Evolutionary conservation across 164 flowering plant genomes (phyloP).

Genomic region (Umbilicus rupestris): DNA sequence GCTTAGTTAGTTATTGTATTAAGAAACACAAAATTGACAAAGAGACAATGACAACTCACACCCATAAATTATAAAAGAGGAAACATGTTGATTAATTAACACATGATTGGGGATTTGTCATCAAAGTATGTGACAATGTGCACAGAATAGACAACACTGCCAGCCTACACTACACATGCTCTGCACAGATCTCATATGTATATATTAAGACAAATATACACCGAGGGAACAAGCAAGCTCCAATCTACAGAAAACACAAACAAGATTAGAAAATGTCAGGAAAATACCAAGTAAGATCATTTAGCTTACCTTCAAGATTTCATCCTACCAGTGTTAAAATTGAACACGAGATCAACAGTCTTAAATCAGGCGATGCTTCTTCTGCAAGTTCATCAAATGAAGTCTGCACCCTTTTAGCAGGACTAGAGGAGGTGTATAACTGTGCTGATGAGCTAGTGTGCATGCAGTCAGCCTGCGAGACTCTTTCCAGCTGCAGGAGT

Average conservation of each 20-base stretch:
- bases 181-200: neutral
- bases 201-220: no score
- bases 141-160: constrained; percentile 7
- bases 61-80: neutral
- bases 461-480: constrained; percentile 21
- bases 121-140: constrained; percentile 13
- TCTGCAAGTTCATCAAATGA: constrained; percentile 16
- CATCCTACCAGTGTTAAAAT: constrained; percentile 24
- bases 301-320: constrained; percentile 34
- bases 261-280: neutral
- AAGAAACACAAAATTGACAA: neutral
- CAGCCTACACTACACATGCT: constrained; percentile 9
- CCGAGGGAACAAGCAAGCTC: no score
- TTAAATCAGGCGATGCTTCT: constrained; percentile 18
- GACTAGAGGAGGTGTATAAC: constrained; percentile 25
- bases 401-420: constrained; percentile 12
- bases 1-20: neutral
- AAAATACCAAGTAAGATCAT: constrained; percentile 21
- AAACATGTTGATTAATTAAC: neutral
- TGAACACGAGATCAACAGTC: constrained; percentile 29
- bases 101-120: constrained; percentile 15
- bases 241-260: neutral
- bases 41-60: neutral
- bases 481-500: constrained; percentile 8
- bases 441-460: constrained; percentile 25